These are phyloP conservation scores for Xylariaceae sp. DNA, from an alignment of 2,329 filamentous ascomycete genomes.

Conservation along the genomic window DNA sequence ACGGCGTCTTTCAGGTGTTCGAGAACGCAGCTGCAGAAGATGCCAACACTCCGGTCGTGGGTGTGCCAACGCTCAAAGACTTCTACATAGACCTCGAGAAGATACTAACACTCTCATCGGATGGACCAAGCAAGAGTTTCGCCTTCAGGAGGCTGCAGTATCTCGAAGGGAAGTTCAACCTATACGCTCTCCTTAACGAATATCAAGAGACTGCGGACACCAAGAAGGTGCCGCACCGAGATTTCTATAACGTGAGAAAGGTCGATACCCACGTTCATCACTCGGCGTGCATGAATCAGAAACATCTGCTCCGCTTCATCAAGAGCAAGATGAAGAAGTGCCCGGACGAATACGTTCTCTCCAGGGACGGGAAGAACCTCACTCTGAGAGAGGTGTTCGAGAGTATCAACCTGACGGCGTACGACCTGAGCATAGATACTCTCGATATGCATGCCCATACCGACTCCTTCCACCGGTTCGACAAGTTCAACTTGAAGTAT, in stretches of 20 bases:
- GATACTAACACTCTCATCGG: conserved; percentile 82
- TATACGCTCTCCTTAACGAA: conserved; percentile 89
- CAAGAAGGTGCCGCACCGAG: conserved; percentile 93
- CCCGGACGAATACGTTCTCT: conserved; percentile 88
- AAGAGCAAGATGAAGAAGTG: conserved; percentile 99
- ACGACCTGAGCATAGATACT: conserved; percentile 96
- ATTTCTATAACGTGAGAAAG: conserved; percentile 98
- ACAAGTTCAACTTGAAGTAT: conserved; percentile 99
- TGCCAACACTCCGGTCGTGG: conserved; percentile 63
- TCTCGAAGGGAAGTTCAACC: conserved; percentile 92
- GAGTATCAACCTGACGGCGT: conserved; percentile 94
- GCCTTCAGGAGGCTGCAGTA: conserved; percentile 93
- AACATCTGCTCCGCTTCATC: conserved; percentile 95
- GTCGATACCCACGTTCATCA: conserved; percentile 99
- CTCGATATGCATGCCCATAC: conserved; percentile 99
- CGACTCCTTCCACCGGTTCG: conserved; percentile 96
- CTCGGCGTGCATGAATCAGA: conserved; percentile 99
- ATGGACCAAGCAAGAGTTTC: conserved; percentile 95
- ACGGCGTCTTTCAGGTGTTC: conserved; percentile 89
- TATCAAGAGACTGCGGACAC: conserved; percentile 98
- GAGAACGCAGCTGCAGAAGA: conserved; percentile 59
- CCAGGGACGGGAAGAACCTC: conserved; percentile 84
- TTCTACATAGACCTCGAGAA: conserved; percentile 93
- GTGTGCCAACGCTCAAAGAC: conserved; percentile 87
- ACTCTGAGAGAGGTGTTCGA: conserved; percentile 92